A percentile compares a stretch with the other conserved stretches of the same genome.
Evolutionary conservation across 805 yeast genomes (phyloP).

Genomic region (Candida patagonica): DNA sequence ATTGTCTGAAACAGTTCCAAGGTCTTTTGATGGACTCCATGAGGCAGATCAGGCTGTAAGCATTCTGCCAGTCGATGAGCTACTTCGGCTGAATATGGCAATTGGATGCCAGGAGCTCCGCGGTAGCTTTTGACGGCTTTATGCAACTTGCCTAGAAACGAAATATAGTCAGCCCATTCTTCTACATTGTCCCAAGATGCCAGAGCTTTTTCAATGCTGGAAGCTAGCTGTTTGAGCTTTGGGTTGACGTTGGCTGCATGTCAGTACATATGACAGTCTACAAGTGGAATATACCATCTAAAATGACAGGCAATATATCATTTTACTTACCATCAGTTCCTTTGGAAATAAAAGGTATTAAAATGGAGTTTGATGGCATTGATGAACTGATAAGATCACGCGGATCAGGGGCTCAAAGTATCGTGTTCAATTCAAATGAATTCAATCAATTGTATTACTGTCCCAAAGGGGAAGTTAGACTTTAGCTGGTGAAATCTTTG

Average conservation of each 20-base stretch:
- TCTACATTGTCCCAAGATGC: constrained; percentile 68
- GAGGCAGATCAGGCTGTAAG: constrained; percentile 71
- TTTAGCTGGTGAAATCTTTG: too few relatives aligned
- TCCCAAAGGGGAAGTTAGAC: too few relatives aligned
- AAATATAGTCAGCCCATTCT: constrained; percentile 98
- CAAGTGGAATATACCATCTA: too few relatives aligned
- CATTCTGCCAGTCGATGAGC: constrained; percentile 71
- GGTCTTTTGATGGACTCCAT: constrained; percentile 92
- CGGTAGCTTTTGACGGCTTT: constrained; percentile 50
- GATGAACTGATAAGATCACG: too few relatives aligned
- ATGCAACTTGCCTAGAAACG: constrained; percentile 70
- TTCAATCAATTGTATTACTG: too few relatives aligned
- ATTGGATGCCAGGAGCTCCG: constrained; percentile 27
- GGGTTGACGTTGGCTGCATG: too few relatives aligned
- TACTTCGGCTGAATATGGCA: constrained; percentile 58
- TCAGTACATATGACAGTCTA: too few relatives aligned
- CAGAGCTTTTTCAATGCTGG: constrained; percentile 65
- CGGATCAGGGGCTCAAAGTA: too few relatives aligned
- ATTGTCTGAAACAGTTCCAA: constrained; percentile 65
- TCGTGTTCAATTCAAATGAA: too few relatives aligned
- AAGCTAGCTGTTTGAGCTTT: constrained; percentile 58
- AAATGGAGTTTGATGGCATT: constrained; percentile 1
- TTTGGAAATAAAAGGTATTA: not conserved
- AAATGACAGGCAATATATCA: too few relatives aligned
- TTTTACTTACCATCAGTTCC: not conserved